phyloP scores from a whole-genome alignment of 768 basidiomycete species.

The Neoboletus magnificus region DNA sequence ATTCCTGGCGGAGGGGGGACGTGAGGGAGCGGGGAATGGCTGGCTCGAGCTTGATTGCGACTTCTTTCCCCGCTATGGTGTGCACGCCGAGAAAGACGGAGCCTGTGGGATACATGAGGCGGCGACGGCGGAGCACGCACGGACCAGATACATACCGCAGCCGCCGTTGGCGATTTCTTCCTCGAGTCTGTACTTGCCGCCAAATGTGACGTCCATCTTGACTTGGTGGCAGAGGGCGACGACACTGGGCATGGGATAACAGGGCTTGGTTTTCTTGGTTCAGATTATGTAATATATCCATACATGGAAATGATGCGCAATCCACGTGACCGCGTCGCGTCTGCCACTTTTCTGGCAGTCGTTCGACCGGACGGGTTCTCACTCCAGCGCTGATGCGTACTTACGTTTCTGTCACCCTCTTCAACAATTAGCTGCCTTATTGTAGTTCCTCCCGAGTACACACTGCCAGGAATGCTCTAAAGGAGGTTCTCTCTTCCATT shows the following conservation, averaged over 20 bases:
- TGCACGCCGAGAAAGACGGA: constrained; percentile 78
- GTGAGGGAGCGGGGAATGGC: constrained; percentile 42
- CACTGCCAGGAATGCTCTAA: background rate
- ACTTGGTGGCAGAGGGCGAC: constrained; percentile 12
- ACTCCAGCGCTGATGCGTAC: too few species aligned
- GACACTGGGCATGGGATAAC: background rate
- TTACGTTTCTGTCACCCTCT: too few species aligned
- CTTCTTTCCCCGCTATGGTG: constrained; percentile 78
- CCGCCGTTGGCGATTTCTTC: constrained; percentile 81
- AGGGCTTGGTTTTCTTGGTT: constrained; percentile 11
- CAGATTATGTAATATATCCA: constrained; percentile 24
- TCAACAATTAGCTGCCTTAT: too few species aligned
- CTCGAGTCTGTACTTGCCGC: constrained; percentile 74
- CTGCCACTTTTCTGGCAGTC: constrained; percentile 2
- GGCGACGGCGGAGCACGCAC: constrained; percentile 4
- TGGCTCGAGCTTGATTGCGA: constrained; percentile 81
- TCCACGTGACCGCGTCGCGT: constrained; percentile 32
- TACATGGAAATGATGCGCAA: background rate
- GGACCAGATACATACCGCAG: constrained; percentile 66
- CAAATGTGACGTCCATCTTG: constrained; percentile 47
- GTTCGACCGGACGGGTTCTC: too few species aligned
- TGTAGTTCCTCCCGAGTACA: too few species aligned
- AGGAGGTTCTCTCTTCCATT: background rate
- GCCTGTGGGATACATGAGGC: constrained; percentile 39
- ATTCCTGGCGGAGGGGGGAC: constrained; percentile 82